phyloP scores from a whole-genome alignment of 257 asterid species.

The Nicotiana knightiana region DNA sequence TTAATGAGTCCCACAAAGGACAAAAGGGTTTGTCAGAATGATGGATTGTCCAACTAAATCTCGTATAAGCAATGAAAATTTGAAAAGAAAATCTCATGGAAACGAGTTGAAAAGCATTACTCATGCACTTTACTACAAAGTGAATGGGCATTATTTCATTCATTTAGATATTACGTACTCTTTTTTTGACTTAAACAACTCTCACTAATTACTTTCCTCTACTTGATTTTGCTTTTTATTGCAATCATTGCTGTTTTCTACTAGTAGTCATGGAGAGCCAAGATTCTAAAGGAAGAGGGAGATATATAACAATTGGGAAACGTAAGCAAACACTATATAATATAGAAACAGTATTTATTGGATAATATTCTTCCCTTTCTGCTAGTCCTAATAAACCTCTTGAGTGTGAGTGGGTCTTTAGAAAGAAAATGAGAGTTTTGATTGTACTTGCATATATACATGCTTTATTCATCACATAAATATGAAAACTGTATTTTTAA shows the following conservation, averaged over 20 bases:
- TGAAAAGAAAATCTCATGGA: not conserved
- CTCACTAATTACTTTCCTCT: not conserved
- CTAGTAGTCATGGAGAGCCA: not conserved
- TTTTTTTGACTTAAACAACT: conserved; percentile 6
- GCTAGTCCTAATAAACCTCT: too few relatives aligned
- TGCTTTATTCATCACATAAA: too few relatives aligned
- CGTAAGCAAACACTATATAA: not conserved
- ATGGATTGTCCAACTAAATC: not conserved
- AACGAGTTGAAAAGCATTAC: not conserved
- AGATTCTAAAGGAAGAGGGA: not conserved
- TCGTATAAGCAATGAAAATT: not conserved
- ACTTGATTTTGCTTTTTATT: not conserved
- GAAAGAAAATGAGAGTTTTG: too few relatives aligned
- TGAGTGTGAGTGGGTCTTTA: too few relatives aligned
- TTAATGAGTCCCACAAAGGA: not conserved
- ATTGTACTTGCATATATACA: too few relatives aligned
- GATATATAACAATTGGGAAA: not conserved
- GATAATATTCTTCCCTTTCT: too few relatives aligned
- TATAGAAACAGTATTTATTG: too few relatives aligned
- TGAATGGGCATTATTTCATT: not conserved
- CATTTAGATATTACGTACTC: not conserved
- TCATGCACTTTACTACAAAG: not conserved
- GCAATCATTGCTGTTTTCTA: not conserved
- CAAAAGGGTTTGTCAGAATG: not conserved
- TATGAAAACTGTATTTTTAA: too few relatives aligned